Conservation (phyloP, 2,329 filamentous ascomycete species). For the Pyrenophora tritici-repentis region DNA sequence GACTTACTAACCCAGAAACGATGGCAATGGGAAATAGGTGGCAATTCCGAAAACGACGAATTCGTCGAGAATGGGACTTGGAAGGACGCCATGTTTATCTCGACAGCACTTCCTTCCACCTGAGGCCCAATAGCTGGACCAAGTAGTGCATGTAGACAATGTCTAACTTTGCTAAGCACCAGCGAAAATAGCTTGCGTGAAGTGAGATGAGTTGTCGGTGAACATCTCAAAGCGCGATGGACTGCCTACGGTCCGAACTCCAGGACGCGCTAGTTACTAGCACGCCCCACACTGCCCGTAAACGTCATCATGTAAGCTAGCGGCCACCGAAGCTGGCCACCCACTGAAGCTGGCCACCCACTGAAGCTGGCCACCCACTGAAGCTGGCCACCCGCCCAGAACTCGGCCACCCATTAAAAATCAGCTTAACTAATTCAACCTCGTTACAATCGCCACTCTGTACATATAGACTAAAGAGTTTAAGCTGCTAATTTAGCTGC, state of each 20-base stretch:
- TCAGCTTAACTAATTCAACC: too few species aligned
- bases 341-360: too few species aligned
- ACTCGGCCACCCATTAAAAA: too few species aligned
- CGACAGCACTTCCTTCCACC: conserved; percentile 27
- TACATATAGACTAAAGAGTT: too few species aligned
- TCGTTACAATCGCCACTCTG: too few species aligned
- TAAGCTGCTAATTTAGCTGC: too few species aligned
- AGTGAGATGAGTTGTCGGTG: conserved; percentile 9
- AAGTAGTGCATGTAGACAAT: conserved; percentile 22
- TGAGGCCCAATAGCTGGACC: conserved; percentile 19
- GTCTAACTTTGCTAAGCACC: conserved; percentile 11
- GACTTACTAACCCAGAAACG: conserved; percentile 32
- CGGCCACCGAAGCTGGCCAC: too few species aligned
- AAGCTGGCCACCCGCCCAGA: too few species aligned
- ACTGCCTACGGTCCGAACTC: neutral
- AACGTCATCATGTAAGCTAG: neutral
- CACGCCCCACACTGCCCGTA: conserved; percentile 3
- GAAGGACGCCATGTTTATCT: conserved; percentile 33
- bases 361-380: too few species aligned
- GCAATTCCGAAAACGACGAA: conserved; percentile 15
- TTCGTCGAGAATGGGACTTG: conserved; percentile 29
- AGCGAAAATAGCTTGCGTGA: conserved; percentile 1
- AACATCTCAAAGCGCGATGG: conserved; percentile 1
- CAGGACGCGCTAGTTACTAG: conserved; percentile 2
- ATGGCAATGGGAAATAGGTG: conserved; percentile 32